phyloP scores from a whole-genome alignment of 345 rosid species.

The Hibiscus tridactylites region DNA sequence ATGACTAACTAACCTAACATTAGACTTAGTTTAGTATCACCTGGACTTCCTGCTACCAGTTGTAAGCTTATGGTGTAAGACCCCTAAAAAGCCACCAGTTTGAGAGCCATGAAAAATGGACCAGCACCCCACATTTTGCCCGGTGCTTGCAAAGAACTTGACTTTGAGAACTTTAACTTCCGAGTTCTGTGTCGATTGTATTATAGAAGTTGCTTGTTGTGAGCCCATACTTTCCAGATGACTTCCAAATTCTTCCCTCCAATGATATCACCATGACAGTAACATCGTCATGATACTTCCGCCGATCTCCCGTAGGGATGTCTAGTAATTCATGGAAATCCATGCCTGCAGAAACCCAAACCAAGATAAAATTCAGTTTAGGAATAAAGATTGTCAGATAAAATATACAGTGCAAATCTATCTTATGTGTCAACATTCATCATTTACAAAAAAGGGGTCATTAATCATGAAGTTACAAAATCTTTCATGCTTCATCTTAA shows the following conservation, averaged over 20 bases:
- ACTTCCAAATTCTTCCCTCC: conserved; percentile 98
- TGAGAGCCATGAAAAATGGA: conserved; percentile 32
- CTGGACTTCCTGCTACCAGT: conserved; percentile 13
- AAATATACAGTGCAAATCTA: neutral
- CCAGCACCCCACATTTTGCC: conserved; percentile 4
- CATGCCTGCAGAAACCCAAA: conserved; percentile 47
- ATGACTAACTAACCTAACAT: conserved; percentile 27
- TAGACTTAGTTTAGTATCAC: conserved; percentile 18
- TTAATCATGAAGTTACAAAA: neutral
- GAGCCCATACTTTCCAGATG: conserved; percentile 72
- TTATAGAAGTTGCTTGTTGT: neutral
- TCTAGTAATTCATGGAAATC: conserved; percentile 84
- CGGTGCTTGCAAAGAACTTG: conserved; percentile 7
- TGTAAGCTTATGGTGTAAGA: conserved; percentile 17
- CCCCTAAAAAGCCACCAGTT: conserved; percentile 3
- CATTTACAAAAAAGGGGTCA: neutral
- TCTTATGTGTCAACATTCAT: neutral
- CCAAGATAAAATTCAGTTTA: neutral
- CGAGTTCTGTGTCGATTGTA: neutral
- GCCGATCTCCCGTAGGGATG: conserved; percentile 93
- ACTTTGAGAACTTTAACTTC: neutral
- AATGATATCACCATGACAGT: conserved; percentile 93
- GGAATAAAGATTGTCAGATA: neutral
- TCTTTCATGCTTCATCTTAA: neutral
- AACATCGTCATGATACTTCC: conserved; percentile 95